These are phyloP conservation scores for Emergomyces orientalis DNA, from an alignment of 2,329 filamentous ascomycete species.

Conservation along the genomic window DNA sequence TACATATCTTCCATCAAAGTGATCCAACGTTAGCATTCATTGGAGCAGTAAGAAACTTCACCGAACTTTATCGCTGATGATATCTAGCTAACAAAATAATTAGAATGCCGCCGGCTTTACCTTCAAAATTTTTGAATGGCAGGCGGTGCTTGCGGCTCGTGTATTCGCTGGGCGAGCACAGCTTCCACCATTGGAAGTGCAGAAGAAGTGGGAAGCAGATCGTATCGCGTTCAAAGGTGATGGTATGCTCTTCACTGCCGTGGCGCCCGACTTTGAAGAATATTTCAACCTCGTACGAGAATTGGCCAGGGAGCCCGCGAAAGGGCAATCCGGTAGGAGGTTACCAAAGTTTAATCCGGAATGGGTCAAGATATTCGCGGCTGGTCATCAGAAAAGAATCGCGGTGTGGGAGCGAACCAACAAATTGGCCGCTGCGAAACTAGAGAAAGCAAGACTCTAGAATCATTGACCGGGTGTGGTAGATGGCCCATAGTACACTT, in stretches of 20 bases:
- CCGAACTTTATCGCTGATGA: neutral
- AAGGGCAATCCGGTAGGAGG: slow-evolving; percentile 31
- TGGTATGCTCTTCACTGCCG: slow-evolving; percentile 46
- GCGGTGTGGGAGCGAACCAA: slow-evolving; percentile 50
- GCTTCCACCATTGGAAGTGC: slow-evolving; percentile 43
- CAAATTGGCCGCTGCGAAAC: neutral
- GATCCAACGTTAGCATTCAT: slow-evolving; percentile 68
- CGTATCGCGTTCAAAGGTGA: slow-evolving; percentile 48
- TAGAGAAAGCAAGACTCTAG: neutral
- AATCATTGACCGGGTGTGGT: neutral
- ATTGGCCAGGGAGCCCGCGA: slow-evolving; percentile 36
- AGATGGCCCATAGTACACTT: neutral
- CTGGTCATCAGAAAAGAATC: slow-evolving; percentile 48
- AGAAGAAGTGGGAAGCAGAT: slow-evolving; percentile 49
- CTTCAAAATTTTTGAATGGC: slow-evolving; percentile 62
- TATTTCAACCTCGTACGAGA: slow-evolving; percentile 50
- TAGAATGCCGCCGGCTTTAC: slow-evolving; percentile 42
- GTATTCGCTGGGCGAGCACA: slow-evolving; percentile 47
- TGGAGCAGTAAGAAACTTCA: slow-evolving; percentile 38
- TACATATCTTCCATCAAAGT: slow-evolving; percentile 65
- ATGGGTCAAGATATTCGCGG: slow-evolving; percentile 41
- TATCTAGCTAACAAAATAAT: slow-evolving; percentile 8
- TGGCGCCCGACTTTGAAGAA: slow-evolving; percentile 54
- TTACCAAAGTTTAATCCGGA: slow-evolving; percentile 37
- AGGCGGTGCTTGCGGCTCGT: slow-evolving; percentile 53